Evolutionary conservation across 2,329 filamentous ascomycete genomes (phyloP), one percentile per base, ranked within the genome.

Genomic region (Aspergillus pseudotamarii): DNA sequence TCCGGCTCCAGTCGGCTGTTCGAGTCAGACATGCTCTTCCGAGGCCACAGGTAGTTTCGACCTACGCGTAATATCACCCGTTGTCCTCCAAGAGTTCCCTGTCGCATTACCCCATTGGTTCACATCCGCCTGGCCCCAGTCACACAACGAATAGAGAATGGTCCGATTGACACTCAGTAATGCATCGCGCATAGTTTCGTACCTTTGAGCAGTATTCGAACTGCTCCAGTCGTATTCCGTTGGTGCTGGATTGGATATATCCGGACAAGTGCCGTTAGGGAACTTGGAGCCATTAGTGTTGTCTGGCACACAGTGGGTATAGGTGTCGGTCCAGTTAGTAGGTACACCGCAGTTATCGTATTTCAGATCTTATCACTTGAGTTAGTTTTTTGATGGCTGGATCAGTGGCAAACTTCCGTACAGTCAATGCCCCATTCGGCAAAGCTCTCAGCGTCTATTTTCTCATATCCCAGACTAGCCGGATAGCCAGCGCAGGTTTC

Each of bases 361-460:
- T 73, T 87, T 87, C 16, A 86, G 73, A 62, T 86, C 82, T 81
- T 41, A n/a, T 10, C 26, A 51, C 21, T 10, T 16, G 53, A 6
- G 54, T 60, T 57, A 62, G 61, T 62, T 12, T 12, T n/a, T 46
- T n/a, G 12, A 23, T 28, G 32, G 10, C 19, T 6, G 41, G 21
- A 3, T 26, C 14, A 14, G n/a, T 5, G 34, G 26, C 3, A 11
- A 21, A 23, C 32, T 26, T n/a, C 2, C 12, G 34, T 69, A 76
- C 74, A 88, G 69, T 88, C 86, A 60, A 89, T 80, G 3, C 83
- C 85, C 86, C 86, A 89, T 21, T 80, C 77, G 1, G 84, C 83
- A 70, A 85, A 89, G 0, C 84, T 83, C 48, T 81, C 73, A 1
- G 87, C 88, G 72, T 90, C 88, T 19, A 85, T 73, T 1, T 79